Conservation (phyloP, 345 rosid genomes). For the Arabidopsis suecica region DNA sequence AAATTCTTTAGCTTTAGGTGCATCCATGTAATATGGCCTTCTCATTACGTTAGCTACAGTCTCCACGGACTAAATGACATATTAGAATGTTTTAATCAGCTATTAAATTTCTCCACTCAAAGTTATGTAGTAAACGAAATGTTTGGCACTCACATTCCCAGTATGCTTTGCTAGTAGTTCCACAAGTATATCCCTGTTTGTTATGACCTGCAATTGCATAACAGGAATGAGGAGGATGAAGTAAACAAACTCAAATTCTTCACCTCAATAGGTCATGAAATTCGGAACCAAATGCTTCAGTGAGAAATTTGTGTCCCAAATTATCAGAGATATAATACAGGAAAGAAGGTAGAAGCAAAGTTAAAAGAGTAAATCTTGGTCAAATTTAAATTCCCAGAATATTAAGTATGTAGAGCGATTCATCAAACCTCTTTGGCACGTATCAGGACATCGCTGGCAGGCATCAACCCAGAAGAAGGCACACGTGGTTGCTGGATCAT, state of each 20-base stretch:
- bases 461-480: conserved; percentile 86
- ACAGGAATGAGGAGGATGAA: conserved; percentile 11
- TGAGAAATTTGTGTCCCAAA: not conserved
- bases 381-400: not conserved
- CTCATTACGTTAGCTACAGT: conserved; percentile 67
- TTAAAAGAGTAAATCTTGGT: not conserved
- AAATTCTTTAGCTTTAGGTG: conserved; percentile 73
- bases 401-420: not conserved
- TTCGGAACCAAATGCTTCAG: conserved; percentile 10
- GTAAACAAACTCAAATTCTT: conserved; percentile 6
- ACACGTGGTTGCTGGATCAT: conserved; percentile 86
- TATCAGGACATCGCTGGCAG: conserved; percentile 81
- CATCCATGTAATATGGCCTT: conserved; percentile 76
- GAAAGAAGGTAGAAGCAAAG: conserved; percentile 2
- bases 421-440: conserved; percentile 85
- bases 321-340: not conserved
- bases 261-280: not conserved
- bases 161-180: conserved; percentile 89
- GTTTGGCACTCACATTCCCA: conserved; percentile 63
- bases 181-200: conserved; percentile 69
- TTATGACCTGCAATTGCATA: conserved; percentile 60
- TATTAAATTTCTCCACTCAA: not conserved
- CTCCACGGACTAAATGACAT: conserved; percentile 62
- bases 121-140: conserved; percentile 16
- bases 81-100: conserved; percentile 24